phyloP scores from a whole-genome alignment of 148 eudicot species.

The Mesembryanthemum crystallinum region DNA sequence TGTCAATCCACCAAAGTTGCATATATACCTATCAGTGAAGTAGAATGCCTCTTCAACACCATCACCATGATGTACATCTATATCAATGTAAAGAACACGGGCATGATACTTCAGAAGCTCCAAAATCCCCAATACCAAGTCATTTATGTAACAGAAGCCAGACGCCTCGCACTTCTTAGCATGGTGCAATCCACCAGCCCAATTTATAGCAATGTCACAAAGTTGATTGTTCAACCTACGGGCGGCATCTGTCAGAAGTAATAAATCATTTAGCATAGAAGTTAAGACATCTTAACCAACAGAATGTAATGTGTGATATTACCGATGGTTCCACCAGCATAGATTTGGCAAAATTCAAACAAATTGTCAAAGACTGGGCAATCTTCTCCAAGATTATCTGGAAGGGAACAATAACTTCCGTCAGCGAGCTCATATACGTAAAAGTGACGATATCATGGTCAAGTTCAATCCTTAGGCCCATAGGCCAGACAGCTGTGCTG shows the following conservation, averaged over 20 bases:
- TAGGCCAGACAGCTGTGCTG: neutral
- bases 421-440: conserved; percentile 13
- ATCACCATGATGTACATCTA: conserved; percentile 99
- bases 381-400: conserved; percentile 98
- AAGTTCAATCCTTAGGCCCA: neutral
- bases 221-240: conserved; percentile 88
- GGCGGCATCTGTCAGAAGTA: conserved; percentile 75
- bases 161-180: conserved; percentile 98
- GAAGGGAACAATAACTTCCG: conserved; percentile 16
- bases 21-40: conserved; percentile 78
- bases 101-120: conserved; percentile 98
- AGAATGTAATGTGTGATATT: conserved; percentile 11
- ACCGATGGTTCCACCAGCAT: conserved; percentile 99
- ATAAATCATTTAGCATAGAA: conserved; percentile 18
- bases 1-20: neutral
- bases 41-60: conserved; percentile 99
- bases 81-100: conserved; percentile 94
- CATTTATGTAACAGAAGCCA: conserved; percentile 97
- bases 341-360: conserved; percentile 97
- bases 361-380: conserved; percentile 94
- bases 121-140: conserved; percentile 91
- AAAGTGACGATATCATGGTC: neutral
- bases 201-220: conserved; percentile 94
- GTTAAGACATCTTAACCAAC: neutral
- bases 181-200: conserved; percentile 99